phyloP scores from a whole-genome alignment of 2,329 filamentous ascomycete species.

The Cladosporium sp. region DNA sequence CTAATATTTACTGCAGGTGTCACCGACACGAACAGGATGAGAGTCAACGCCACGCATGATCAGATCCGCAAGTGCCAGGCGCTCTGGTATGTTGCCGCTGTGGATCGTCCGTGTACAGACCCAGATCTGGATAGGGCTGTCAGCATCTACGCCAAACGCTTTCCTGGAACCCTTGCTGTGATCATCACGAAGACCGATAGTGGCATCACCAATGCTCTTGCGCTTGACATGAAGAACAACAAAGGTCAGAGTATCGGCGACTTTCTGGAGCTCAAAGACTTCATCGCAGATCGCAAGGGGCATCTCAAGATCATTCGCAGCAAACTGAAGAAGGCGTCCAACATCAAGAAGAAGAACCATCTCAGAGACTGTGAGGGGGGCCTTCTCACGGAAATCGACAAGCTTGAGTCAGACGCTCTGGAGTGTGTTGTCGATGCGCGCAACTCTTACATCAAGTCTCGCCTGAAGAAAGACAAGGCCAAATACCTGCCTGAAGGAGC shows the following conservation, averaged over 20 bases:
- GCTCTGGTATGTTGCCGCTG: conserved; percentile 19
- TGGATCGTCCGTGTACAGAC: conserved; percentile 18
- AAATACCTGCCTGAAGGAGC: background rate
- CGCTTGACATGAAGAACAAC: background rate
- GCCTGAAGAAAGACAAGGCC: background rate
- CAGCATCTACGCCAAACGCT: background rate
- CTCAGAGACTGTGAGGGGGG: background rate
- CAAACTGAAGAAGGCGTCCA: background rate
- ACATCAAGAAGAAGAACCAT: too few species aligned
- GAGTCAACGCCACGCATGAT: conserved; percentile 11
- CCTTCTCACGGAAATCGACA: background rate
- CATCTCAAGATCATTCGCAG: background rate
- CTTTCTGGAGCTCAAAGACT: background rate
- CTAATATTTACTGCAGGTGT: too few species aligned
- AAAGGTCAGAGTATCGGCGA: background rate
- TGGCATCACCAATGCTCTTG: background rate
- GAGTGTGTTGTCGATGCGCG: background rate
- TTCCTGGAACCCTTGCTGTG: background rate
- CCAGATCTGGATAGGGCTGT: background rate
- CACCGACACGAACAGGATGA: conserved; percentile 19
- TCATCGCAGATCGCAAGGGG: background rate
- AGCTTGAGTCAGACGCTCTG: background rate
- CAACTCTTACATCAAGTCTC: background rate
- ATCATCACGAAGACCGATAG: background rate
- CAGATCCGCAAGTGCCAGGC: conserved; percentile 19